A percentile compares a stretch with the other conserved stretches of the same genome.
Evolutionary conservation across 78 protist species (phyloP).

Genomic region (Chrysochromulina tobinii): DNA sequence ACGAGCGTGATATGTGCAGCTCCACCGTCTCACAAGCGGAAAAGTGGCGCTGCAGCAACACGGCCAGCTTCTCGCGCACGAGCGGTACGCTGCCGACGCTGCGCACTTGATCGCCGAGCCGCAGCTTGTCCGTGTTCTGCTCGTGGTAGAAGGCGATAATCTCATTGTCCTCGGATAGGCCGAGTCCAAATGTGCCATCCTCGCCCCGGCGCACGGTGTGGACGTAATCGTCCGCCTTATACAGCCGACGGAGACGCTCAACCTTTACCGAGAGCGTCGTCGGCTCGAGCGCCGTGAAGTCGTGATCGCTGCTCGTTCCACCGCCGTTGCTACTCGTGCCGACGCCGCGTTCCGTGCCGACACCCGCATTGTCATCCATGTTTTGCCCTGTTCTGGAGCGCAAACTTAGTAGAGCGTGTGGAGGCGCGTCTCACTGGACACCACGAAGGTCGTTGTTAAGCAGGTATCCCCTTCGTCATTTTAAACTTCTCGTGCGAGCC

Average conservation of each 20-base stretch:
- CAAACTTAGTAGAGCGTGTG: too few species aligned
- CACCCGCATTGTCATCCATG: too few species aligned
- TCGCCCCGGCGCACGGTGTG: neutral
- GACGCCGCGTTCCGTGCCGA: too few species aligned
- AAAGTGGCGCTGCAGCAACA: too few species aligned
- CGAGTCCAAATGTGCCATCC: neutral
- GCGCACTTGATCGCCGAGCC: neutral
- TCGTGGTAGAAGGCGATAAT: neutral
- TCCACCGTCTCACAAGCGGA: neutral
- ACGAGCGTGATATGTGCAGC: neutral
- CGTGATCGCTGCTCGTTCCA: too few species aligned
- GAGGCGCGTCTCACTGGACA: too few species aligned
- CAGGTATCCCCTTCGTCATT: too few species aligned
- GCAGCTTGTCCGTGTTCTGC: neutral
- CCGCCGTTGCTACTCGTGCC: too few species aligned
- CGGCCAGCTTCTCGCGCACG: neutral
- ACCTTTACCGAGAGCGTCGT: neutral
- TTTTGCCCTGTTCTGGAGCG: too few species aligned
- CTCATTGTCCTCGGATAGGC: conserved; percentile 4
- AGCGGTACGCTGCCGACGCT: neutral
- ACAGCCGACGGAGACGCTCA: neutral
- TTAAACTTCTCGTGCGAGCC: too few species aligned
- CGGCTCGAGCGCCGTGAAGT: too few species aligned
- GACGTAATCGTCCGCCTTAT: neutral
- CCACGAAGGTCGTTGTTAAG: too few species aligned